phyloP scores from a whole-genome alignment of 805 yeast genomes.

The Priceomyces medius region DNA sequence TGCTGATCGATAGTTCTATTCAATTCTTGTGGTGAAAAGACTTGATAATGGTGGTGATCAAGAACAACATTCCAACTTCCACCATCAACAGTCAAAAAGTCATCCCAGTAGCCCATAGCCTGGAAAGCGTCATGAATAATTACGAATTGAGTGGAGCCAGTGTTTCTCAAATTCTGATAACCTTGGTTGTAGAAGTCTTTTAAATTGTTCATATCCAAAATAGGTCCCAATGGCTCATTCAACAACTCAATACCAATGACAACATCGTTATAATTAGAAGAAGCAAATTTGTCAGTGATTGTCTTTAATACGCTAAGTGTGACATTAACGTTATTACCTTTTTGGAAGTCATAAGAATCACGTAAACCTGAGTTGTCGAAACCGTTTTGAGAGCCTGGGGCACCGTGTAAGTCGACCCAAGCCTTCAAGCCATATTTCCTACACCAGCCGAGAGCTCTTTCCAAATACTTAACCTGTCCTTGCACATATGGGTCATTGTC shows the following conservation, averaged over 20 bases:
- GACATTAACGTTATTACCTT: conserved; percentile 49
- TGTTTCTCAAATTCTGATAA: conserved; percentile 60
- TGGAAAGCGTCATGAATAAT: conserved; percentile 84
- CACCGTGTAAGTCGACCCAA: conserved; percentile 94
- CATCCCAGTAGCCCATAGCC: conserved; percentile 60
- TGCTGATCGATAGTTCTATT: conserved; percentile 60
- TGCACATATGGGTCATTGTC: conserved; percentile 80
- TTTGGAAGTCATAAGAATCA: conserved; percentile 58
- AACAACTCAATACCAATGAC: conserved; percentile 81
- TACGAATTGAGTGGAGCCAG: conserved; percentile 52
- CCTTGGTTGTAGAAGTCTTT: conserved; percentile 61
- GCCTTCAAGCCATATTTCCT: conserved; percentile 59
- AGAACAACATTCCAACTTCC: conserved; percentile 62
- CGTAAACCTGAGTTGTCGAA: conserved; percentile 91
- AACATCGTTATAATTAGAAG: conserved; percentile 59
- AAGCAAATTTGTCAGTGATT: conserved; percentile 65
- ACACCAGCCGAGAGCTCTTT: conserved; percentile 78
- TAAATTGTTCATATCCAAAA: conserved; percentile 56
- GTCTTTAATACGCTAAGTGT: conserved; percentile 56
- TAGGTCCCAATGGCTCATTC: conserved; percentile 86
- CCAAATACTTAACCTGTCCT: conserved; percentile 75
- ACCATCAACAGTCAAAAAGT: conserved; percentile 36
- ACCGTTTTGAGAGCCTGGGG: conserved; percentile 96
- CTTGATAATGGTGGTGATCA: conserved; percentile 92
- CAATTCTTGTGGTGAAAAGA: conserved; percentile 66